Base-by-base conservation (phyloP, 1,284 basidiomycete genomes). In the Marasmius oreades region DNA sequence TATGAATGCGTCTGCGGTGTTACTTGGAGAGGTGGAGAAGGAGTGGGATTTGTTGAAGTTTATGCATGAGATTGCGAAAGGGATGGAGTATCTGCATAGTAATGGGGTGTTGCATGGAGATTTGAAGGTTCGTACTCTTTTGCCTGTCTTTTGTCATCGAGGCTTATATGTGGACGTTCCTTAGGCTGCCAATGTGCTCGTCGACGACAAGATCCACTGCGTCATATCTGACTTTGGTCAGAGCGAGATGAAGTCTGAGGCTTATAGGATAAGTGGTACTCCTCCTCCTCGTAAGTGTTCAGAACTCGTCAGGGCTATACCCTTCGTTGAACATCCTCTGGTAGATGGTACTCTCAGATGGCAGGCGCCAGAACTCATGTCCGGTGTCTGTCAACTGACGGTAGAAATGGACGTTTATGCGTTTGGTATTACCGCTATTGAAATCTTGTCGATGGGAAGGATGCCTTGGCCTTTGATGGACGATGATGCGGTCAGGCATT, bases 171-270 rank as follows among this genome's bases (percentile, higher is more conserved):
- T 46, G 26, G 31, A 28, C 33, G 12, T n/a, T n/a, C 51, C 8
- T 34, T 45, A 91, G 85, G 88, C 80, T 7, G 75, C 84, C 2
- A 92, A 92, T 67, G 80, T 92, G 6, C 77, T 93, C 3, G 82
- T 92, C 10, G 81, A 86, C 62, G 85, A 89, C 62, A 70, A 76
- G 2, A 73, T 78, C 10, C 80, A 76, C 51, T 91, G 88, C 59
- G 75, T 90, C 37, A 83, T 92, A 55, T 82, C 86, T 12, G 89
- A 92, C 65, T 92, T 92, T 67, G 89, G 88, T 0, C 85, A 92
- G 67, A 87, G 81, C 62, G 84, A 88, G 68, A 84, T 92, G 77
- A 88, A 85, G 72, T 79, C 76, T 23, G 88, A 90, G 65, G 84
- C 78, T 2, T 83, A 77, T 63, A 76, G 81, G 26, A 68, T 86